phyloP scores from a whole-genome alignment of 352 stramenopile species.

The Pythium sukuiense region DNA sequence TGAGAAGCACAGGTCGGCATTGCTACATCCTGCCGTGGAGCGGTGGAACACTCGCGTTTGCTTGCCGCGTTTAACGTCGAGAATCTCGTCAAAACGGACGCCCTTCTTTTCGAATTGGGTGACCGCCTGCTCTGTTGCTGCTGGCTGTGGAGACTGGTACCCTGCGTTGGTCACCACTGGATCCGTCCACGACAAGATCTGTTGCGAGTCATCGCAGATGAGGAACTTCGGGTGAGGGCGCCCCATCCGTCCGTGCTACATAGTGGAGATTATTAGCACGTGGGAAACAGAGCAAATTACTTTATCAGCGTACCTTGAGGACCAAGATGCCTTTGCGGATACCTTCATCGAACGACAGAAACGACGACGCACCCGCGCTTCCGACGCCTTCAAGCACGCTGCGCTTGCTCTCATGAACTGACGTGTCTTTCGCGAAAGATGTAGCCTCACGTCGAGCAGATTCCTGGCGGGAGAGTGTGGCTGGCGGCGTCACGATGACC shows the following conservation, averaged over 20 bases:
- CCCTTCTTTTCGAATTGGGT: constrained; percentile 14
- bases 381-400: neutral
- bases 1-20: constrained; percentile 26
- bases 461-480: constrained; percentile 3
- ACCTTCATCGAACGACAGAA: constrained; percentile 19
- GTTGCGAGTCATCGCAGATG: constrained; percentile 15
- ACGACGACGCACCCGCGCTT: neutral
- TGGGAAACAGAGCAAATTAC: too few relatives aligned
- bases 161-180: constrained; percentile 25
- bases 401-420: neutral
- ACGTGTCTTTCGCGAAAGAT: neutral
- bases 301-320: constrained; percentile 15
- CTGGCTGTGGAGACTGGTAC: neutral
- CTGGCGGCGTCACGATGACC: neutral
- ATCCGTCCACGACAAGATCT: constrained; percentile 20
- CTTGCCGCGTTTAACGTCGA: constrained; percentile 19
- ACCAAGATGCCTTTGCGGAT: constrained; percentile 19
- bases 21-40: constrained; percentile 24
- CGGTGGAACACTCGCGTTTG: constrained; percentile 25
- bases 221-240: constrained; percentile 27
- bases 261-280: neutral
- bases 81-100: constrained; percentile 22
- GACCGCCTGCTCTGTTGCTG: neutral
- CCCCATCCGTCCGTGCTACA: constrained; percentile 25
- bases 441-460: neutral